Evolutionary conservation across 202 grass and related monocot genomes (phyloP), one percentile per base, ranked within the genome.

Genomic region (Brachypodium distachyon): DNA sequence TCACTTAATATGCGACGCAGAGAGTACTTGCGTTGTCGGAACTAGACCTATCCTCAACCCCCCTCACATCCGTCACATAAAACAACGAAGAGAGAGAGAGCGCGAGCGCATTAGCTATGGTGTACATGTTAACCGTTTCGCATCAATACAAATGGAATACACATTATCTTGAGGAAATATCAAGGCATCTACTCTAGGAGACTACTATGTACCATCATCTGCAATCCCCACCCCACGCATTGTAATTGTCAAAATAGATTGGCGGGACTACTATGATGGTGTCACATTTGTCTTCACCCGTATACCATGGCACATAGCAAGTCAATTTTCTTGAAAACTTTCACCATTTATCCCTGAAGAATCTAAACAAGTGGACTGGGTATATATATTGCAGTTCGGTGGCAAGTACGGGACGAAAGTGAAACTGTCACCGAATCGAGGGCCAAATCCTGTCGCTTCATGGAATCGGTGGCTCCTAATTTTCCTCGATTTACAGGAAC

Each of bases 351-450:
- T n/a, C n/a, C 16, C 58, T 19, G 5, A 73, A 53, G 75, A 65
- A 79, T 49, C 67, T 53, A 25, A 27, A 8, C 47, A 12, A 56
- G 75, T 73, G 48, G 74, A 40, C 39, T 1, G 13, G 71, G 39
- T n/a, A n/a, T n/a, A n/a, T n/a, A 25, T 43, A 13, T 22, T 73
- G 53, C 49, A 17, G 9, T n/a, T 56, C 1, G 16, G 26, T 64
- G 47, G 40, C 5, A 2, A 52, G 52, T 57, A 73, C 39, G 17
- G 42, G 77, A 81, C 83, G 77, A 81, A 81, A 18, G n/a, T 31
- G 77, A 80, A 29, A 43, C 61, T 81, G 46, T 86, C 71, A 46
- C 71, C 62, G 44, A 62, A 81, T 77, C 77, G 19, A 34, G 10
- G 16, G 4, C 66, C 55, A 43, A 52, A 81, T 81, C 77, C 26